These are phyloP conservation scores for Schizonepeta tenuifolia DNA, from an alignment of 257 asterid species.

Conservation along the genomic window DNA sequence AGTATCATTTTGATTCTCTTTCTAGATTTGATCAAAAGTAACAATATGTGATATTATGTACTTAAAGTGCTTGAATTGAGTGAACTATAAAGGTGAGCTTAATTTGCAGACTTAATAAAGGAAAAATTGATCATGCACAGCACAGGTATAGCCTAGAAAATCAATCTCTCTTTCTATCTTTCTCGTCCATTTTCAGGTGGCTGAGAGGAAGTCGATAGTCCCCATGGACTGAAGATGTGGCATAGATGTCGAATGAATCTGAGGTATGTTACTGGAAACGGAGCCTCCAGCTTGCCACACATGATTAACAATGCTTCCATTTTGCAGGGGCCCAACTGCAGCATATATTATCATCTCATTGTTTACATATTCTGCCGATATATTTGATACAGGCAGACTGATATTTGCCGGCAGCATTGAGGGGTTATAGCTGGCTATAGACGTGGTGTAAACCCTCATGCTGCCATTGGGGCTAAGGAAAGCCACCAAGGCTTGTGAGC, in stretches of 20 bases:
- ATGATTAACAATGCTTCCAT: slow-evolving; percentile 44
- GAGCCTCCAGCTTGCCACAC: slow-evolving; percentile 58
- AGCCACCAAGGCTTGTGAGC: slow-evolving; percentile 66
- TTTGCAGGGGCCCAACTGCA: slow-evolving; percentile 43
- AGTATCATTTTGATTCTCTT: neutral
- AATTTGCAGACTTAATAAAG: too few species aligned
- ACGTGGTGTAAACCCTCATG: slow-evolving; percentile 45
- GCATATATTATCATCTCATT: slow-evolving; percentile 55
- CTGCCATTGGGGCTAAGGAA: slow-evolving; percentile 45
- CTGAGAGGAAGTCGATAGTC: slow-evolving; percentile 40
- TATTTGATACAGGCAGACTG: slow-evolving; percentile 41
- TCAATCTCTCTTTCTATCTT: neutral
- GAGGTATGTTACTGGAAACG: slow-evolving; percentile 45
- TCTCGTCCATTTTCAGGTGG: neutral
- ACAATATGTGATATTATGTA: too few species aligned
- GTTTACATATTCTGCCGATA: slow-evolving; percentile 46
- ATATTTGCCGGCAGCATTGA: slow-evolving; percentile 41
- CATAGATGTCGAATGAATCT: slow-evolving; percentile 47
- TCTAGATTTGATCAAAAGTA: neutral
- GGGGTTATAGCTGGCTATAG: slow-evolving; percentile 49
- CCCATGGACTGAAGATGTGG: slow-evolving; percentile 47
- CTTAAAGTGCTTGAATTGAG: neutral
- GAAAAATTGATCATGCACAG: neutral
- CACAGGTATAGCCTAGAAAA: neutral
- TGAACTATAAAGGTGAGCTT: neutral